These are phyloP conservation scores for Globisporangium echinulatum DNA, from an alignment of 352 stramenopile genomes.

Conservation along the genomic window DNA sequence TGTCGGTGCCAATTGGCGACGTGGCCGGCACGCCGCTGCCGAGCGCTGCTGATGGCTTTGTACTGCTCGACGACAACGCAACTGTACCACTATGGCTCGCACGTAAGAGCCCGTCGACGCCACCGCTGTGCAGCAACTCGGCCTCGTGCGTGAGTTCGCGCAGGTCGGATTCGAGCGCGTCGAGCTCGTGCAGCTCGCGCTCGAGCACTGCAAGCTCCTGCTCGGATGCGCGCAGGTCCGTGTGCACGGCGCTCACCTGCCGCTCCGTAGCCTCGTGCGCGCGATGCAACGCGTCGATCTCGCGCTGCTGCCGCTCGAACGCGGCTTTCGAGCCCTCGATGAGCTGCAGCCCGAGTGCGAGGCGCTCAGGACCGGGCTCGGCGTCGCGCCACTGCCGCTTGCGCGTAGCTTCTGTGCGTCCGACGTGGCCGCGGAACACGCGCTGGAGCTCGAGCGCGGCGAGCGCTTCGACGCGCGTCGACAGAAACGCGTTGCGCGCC, in stretches of 20 bases:
- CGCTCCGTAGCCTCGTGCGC: slow-evolving; percentile 86
- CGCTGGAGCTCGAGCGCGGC: slow-evolving; percentile 89
- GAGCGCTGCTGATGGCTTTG: slow-evolving; percentile 23
- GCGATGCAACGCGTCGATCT: slow-evolving; percentile 89
- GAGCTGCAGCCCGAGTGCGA: slow-evolving; percentile 86
- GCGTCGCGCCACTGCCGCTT: slow-evolving; percentile 87
- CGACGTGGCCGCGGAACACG: slow-evolving; percentile 83
- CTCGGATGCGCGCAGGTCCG: slow-evolving; percentile 87
- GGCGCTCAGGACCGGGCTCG: slow-evolving; percentile 80
- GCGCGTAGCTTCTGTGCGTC: slow-evolving; percentile 45
- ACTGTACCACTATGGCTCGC: slow-evolving; percentile 8
- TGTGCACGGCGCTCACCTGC: slow-evolving; percentile 87
- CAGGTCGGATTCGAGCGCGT: slow-evolving; percentile 88
- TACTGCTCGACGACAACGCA: neutral
- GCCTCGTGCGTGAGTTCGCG: slow-evolving; percentile 89
- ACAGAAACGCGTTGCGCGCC: slow-evolving; percentile 58
- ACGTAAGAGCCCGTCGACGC: slow-evolving; percentile 46
- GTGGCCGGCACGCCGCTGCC: slow-evolving; percentile 40
- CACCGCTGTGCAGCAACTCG: slow-evolving; percentile 69
- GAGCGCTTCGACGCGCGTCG: slow-evolving; percentile 51
- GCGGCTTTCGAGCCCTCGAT: slow-evolving; percentile 92
- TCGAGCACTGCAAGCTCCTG: slow-evolving; percentile 88
- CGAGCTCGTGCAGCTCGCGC: slow-evolving; percentile 88
- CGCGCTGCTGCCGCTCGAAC: slow-evolving; percentile 89
- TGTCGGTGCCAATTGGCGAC: too few species aligned